Conservation (phyloP, 768 basidiomycete genomes). For the Trametes maxima region DNA sequence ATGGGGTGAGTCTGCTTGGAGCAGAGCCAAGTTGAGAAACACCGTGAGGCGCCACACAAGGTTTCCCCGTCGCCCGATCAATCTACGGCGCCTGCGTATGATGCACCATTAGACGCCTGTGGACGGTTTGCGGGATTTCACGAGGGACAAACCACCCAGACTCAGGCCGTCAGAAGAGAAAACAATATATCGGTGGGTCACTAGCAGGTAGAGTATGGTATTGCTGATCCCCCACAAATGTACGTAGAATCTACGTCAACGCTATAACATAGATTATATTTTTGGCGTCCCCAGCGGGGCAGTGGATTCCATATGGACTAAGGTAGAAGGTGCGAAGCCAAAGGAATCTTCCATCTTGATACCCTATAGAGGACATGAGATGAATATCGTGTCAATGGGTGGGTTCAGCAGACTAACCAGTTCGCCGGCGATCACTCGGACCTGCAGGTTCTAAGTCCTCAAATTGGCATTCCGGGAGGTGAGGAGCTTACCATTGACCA, state of each 20-base stretch:
- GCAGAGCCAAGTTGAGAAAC: constrained; percentile 13
- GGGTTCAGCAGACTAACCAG: constrained; percentile 49
- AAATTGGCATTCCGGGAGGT: constrained; percentile 4
- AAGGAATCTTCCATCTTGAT: constrained; percentile 74
- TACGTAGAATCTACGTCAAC: neutral
- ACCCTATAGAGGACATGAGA: constrained; percentile 42
- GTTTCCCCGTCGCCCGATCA: constrained; percentile 19
- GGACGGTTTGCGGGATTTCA: too few relatives aligned
- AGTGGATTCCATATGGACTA: constrained; percentile 64
- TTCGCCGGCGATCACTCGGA: constrained; percentile 84
- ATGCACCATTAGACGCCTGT: neutral
- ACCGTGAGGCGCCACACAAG: neutral
- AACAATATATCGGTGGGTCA: neutral
- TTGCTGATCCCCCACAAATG: neutral
- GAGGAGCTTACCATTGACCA: constrained; percentile 76
- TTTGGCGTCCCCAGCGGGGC: constrained; percentile 67
- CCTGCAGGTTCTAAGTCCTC: constrained; percentile 39
- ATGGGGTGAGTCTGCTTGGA: neutral
- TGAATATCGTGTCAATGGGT: too few relatives aligned
- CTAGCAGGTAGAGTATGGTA: neutral
- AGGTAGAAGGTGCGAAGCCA: constrained; percentile 84
- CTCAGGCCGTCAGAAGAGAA: too few relatives aligned
- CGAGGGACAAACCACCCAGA: too few relatives aligned
- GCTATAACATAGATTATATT: constrained; percentile 39
- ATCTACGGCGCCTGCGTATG: constrained; percentile 11